phyloP scores from a whole-genome alignment of 2,329 filamentous ascomycete species.

The Sarocladium strictum region DNA sequence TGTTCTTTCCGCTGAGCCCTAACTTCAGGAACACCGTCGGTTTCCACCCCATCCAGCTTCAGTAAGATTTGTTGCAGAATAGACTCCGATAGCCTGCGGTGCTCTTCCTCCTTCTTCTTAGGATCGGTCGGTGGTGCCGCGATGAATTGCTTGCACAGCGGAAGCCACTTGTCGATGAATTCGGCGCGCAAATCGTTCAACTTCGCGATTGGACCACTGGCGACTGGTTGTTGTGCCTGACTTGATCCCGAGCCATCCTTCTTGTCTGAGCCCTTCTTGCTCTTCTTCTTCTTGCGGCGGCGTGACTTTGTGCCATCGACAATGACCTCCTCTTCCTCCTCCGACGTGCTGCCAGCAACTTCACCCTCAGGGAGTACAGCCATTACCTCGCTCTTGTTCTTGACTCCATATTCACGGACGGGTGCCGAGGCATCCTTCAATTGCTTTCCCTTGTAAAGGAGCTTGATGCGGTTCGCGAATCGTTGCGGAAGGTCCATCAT shows the following conservation, averaged over 20 bases:
- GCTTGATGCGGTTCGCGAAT: slow-evolving; percentile 49
- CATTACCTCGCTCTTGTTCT: slow-evolving; percentile 55
- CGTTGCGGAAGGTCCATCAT: slow-evolving; percentile 57
- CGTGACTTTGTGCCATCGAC: slow-evolving; percentile 26
- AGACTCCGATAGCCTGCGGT: slow-evolving; percentile 69
- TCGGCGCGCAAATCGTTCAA: slow-evolving; percentile 60
- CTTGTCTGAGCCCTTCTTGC: slow-evolving; percentile 36
- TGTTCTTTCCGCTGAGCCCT: slow-evolving; percentile 63
- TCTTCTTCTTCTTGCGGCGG: slow-evolving; percentile 17
- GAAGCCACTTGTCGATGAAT: slow-evolving; percentile 60
- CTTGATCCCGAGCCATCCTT: slow-evolving; percentile 28
- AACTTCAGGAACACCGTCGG: slow-evolving; percentile 61
- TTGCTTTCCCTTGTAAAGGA: slow-evolving; percentile 68
- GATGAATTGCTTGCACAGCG: slow-evolving; percentile 57
- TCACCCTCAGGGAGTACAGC: slow-evolving; percentile 35
- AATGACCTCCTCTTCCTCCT: slow-evolving; percentile 39
- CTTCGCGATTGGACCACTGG: slow-evolving; percentile 37
- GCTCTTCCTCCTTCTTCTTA: slow-evolving; percentile 66
- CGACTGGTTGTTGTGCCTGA: slow-evolving; percentile 17
- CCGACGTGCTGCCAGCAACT: slow-evolving; percentile 24
- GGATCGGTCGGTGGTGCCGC: slow-evolving; percentile 56
- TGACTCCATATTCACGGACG: slow-evolving; percentile 55
- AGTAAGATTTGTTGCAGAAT: slow-evolving; percentile 70
- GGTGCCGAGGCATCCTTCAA: slow-evolving; percentile 58
- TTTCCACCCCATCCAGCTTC: slow-evolving; percentile 72